phyloP scores from a whole-genome alignment of 192 early-diverging fungal genomes.

The Spizellomyces sp. region DNA sequence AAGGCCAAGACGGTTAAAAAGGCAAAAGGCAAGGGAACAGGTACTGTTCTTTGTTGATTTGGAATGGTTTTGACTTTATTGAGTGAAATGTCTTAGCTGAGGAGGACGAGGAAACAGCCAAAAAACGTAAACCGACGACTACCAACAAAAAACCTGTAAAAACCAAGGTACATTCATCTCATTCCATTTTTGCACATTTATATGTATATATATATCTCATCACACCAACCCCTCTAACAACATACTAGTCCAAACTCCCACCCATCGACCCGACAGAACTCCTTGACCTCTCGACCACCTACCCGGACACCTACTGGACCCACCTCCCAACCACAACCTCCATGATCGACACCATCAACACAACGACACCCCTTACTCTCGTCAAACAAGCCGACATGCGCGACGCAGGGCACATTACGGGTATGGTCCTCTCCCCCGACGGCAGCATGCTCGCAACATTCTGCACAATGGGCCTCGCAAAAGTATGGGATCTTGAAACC shows the following conservation, averaged over 20 bases:
- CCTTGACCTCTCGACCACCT: not conserved
- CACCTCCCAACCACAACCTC: not conserved
- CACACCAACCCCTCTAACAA: no score
- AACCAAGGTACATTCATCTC: no score
- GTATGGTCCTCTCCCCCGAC: conserved; percentile 83
- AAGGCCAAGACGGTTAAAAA: no score
- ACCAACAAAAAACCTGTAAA: no score
- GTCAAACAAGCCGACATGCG: conserved; percentile 63
- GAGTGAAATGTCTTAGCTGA: no score
- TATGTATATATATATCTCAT: no score
- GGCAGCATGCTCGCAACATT: conserved; percentile 86
- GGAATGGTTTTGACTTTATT: no score
- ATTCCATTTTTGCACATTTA: no score
- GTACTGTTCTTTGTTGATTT: no score
- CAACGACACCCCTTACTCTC: conserved; percentile 67
- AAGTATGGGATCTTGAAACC: conserved; percentile 81
- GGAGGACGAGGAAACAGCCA: no score
- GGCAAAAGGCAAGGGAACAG: no score
- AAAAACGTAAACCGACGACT: no score
- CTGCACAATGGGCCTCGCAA: conserved; percentile 73
- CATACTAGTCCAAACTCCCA: not conserved
- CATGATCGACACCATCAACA: conserved; percentile 71
- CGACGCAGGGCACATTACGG: conserved; percentile 78
- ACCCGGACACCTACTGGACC: conserved; percentile 25
- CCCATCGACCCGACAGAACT: conserved; percentile 13